These are phyloP conservation scores for Exophiala xenobiotica DNA, from an alignment of 2,329 filamentous ascomycete genomes.

Conservation along the genomic window DNA sequence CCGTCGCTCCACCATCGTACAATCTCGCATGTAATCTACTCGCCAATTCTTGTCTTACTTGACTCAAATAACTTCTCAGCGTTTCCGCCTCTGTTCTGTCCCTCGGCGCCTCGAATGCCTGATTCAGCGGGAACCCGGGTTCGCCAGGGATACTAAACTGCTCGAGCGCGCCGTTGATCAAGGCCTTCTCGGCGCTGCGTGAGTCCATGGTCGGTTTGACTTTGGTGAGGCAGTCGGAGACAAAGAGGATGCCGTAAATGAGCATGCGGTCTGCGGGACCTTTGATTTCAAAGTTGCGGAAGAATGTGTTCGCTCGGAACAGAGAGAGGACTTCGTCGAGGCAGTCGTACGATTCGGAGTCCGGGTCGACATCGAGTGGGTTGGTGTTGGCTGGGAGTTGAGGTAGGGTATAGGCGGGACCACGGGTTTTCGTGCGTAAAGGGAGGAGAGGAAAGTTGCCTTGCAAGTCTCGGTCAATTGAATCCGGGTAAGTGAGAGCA, in stretches of 20 bases:
- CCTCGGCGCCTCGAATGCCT: constrained; percentile 87
- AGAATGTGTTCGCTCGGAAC: constrained; percentile 98
- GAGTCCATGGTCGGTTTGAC: constrained; percentile 72
- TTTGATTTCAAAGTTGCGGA: constrained; percentile 99
- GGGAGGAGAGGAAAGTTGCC: constrained; percentile 95
- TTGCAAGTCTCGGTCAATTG: constrained; percentile 26
- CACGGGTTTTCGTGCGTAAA: constrained; percentile 89
- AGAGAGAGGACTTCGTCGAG: constrained; percentile 89
- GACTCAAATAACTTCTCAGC: constrained; percentile 72
- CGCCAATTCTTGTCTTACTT: constrained; percentile 91
- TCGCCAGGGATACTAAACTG: constrained; percentile 95
- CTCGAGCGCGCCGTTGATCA: constrained; percentile 88
- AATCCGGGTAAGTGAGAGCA: background rate
- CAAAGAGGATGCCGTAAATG: constrained; percentile 94
- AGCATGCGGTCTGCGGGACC: constrained; percentile 90
- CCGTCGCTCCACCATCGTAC: constrained; percentile 71
- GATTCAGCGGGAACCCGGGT: constrained; percentile 88
- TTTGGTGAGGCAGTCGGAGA: constrained; percentile 86
- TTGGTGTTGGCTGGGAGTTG: constrained; percentile 58
- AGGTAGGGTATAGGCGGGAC: constrained; percentile 85
- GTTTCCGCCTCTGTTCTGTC: constrained; percentile 88
- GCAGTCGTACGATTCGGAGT: constrained; percentile 91
- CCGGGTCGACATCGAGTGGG: constrained; percentile 64
- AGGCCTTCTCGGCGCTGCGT: constrained; percentile 69
- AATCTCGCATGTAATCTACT: constrained; percentile 78